phyloP scores from a whole-genome alignment of 257 asterid species.

The Solanum dulcamara region DNA sequence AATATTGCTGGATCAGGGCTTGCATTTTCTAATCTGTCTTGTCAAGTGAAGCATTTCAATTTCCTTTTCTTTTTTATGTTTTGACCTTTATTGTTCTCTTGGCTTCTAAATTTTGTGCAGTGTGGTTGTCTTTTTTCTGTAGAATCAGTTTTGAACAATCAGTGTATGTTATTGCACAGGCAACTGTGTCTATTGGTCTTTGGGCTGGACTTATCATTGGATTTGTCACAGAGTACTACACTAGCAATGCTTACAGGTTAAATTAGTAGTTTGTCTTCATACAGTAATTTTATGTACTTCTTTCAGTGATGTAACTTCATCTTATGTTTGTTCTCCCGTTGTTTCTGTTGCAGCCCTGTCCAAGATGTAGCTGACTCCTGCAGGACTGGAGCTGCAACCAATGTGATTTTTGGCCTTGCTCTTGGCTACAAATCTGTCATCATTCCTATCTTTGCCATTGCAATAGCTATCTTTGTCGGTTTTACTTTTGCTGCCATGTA shows the following conservation, averaged over 20 bases:
- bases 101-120: neutral
- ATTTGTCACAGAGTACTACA: neutral
- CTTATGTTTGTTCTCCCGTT: neutral
- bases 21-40: neutral
- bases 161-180: conserved; percentile 30
- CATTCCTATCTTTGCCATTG: conserved; percentile 6
- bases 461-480: conserved; percentile 63
- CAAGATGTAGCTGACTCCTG: conserved; percentile 10
- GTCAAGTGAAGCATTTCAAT: neutral
- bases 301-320: neutral
- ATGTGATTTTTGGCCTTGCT: neutral
- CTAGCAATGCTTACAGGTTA: conserved; percentile 45
- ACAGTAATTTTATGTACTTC: neutral
- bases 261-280: neutral
- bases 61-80: neutral
- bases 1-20: neutral
- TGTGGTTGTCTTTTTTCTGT: neutral
- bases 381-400: neutral
- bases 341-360: conserved; percentile 35
- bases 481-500: conserved; percentile 85
- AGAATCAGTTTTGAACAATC: neutral
- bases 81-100: neutral
- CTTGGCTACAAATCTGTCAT: neutral
- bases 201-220: conserved; percentile 27
- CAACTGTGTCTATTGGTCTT: conserved; percentile 69